These are phyloP conservation scores for Cicer judaicum DNA, from an alignment of 306 rosid genomes.

Conservation along the genomic window DNA sequence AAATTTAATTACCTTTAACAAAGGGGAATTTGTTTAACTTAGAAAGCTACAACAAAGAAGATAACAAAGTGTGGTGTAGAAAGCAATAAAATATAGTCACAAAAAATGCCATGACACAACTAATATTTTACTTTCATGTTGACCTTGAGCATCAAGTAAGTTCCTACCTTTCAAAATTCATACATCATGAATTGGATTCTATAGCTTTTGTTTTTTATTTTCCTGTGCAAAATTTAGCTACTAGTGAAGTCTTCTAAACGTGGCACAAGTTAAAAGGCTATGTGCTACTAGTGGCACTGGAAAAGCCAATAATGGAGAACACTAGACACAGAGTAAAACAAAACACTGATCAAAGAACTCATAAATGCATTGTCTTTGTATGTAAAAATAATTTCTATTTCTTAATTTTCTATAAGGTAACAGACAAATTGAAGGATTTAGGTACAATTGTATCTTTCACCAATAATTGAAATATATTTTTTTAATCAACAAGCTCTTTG, in stretches of 20 bases:
- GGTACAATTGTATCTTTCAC: no score
- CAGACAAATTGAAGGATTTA: no score
- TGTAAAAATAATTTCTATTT: no score
- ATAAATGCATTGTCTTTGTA: no score
- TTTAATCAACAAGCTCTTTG: no score
- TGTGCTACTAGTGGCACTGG: slow-evolving; percentile 27
- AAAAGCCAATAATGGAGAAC: slow-evolving; percentile 46
- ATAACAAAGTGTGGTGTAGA: slow-evolving; percentile 45
- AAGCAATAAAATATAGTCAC: slow-evolving; percentile 13
- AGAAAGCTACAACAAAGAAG: slow-evolving; percentile 66
- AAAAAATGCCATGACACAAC: slow-evolving; percentile 32
- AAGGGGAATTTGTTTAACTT: slow-evolving; percentile 42
- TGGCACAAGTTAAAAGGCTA: slow-evolving; percentile 14
- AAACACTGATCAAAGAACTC: neutral
- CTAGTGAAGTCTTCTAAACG: slow-evolving; percentile 35
- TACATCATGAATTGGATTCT: slow-evolving; percentile 21
- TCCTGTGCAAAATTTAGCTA: neutral
- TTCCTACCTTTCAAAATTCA: slow-evolving; percentile 40
- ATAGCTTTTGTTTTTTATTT: slow-evolving; percentile 1
- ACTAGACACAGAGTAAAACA: slow-evolving; percentile 39
- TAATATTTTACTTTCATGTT: slow-evolving; percentile 44
- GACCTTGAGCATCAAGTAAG: slow-evolving; percentile 39
- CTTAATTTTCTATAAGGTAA: no score
- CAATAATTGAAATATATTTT: no score
- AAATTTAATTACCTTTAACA: slow-evolving; percentile 6